Percentiles rank a stretch among this genome's conserved stretches.
Conservation (phyloP, 768 basidiomycete species). For the Pisolithus marmoratus region DNA sequence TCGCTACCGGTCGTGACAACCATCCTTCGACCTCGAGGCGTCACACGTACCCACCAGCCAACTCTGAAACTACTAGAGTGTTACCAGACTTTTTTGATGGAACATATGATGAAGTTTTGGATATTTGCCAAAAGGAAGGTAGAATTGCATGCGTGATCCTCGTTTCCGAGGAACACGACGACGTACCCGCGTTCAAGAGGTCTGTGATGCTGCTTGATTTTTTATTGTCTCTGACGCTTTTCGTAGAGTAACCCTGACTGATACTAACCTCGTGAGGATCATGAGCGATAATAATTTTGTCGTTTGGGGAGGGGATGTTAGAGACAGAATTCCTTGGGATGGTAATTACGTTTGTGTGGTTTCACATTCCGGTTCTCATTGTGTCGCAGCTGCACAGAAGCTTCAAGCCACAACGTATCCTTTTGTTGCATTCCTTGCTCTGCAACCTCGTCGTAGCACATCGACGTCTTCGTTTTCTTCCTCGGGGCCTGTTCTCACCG, state of each 20-base stretch:
- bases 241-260: constrained; percentile 65
- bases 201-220: constrained; percentile 22
- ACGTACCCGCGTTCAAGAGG: constrained; percentile 84
- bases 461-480: constrained; percentile 30
- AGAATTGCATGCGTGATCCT: constrained; percentile 77
- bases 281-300: constrained; percentile 71
- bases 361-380: not conserved
- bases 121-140: constrained; percentile 61
- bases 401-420: constrained; percentile 89
- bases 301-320: constrained; percentile 91
- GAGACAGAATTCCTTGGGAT: constrained; percentile 77
- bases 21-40: constrained; percentile 41
- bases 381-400: constrained; percentile 50
- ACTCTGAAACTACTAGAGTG: constrained; percentile 37
- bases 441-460: constrained; percentile 62
- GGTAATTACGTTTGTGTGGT: constrained; percentile 28
- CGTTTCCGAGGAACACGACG: constrained; percentile 87
- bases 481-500: constrained; percentile 54
- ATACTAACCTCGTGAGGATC: constrained; percentile 60
- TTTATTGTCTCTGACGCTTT: not conserved
- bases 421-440: constrained; percentile 85
- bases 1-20: constrained; percentile 34
- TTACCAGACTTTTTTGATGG: constrained; percentile 80
- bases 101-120: constrained; percentile 75
- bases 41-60: constrained; percentile 22